Evolutionary conservation across 2,329 filamentous ascomycete genomes (phyloP).

Genomic region (Penicillium sp.): DNA sequence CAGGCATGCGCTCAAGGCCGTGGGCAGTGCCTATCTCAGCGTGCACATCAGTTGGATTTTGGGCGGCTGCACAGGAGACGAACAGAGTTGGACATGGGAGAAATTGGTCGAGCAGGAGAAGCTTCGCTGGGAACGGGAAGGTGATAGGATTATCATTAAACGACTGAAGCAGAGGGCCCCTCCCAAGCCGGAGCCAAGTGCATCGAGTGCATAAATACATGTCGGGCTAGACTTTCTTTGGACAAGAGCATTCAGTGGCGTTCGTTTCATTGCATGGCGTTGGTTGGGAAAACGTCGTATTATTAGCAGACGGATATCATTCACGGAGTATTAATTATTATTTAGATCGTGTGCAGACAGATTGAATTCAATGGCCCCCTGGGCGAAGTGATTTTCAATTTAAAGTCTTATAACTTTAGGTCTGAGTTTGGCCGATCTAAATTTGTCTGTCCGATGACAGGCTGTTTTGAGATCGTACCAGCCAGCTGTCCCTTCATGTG

Average conservation of each 20-base stretch:
- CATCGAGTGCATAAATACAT: not conserved
- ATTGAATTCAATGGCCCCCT: slow-evolving; percentile 10
- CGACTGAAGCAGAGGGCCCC: slow-evolving; percentile 42
- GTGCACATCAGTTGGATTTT: slow-evolving; percentile 72
- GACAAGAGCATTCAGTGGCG: slow-evolving; percentile 13
- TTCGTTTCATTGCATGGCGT: slow-evolving; percentile 24
- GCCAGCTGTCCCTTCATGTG: slow-evolving; percentile 70
- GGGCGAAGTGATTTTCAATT: slow-evolving; percentile 9
- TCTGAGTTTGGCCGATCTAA: slow-evolving; percentile 72
- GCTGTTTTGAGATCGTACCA: slow-evolving; percentile 64
- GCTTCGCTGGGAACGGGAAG: slow-evolving; percentile 82
- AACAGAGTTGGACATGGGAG: slow-evolving; percentile 61
- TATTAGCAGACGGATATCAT: slow-evolving; percentile 12
- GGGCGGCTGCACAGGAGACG: slow-evolving; percentile 50
- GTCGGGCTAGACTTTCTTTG: slow-evolving; percentile 4
- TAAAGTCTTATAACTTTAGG: slow-evolving; percentile 66
- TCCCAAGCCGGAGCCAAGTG: slow-evolving; percentile 20
- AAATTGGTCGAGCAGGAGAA: slow-evolving; percentile 66
- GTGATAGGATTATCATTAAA: slow-evolving; percentile 72
- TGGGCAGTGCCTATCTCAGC: slow-evolving; percentile 76
- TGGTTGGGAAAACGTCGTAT: slow-evolving; percentile 12
- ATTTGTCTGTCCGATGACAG: slow-evolving; percentile 55
- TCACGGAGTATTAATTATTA: slow-evolving; percentile 13
- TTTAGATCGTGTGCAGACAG: slow-evolving; percentile 14
- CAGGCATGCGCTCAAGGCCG: slow-evolving; percentile 77